Evolutionary conservation across 2,329 filamentous ascomycete genomes (phyloP), one percentile per base, ranked within the genome.

Genomic region (Elsinoe necatrix): DNA sequence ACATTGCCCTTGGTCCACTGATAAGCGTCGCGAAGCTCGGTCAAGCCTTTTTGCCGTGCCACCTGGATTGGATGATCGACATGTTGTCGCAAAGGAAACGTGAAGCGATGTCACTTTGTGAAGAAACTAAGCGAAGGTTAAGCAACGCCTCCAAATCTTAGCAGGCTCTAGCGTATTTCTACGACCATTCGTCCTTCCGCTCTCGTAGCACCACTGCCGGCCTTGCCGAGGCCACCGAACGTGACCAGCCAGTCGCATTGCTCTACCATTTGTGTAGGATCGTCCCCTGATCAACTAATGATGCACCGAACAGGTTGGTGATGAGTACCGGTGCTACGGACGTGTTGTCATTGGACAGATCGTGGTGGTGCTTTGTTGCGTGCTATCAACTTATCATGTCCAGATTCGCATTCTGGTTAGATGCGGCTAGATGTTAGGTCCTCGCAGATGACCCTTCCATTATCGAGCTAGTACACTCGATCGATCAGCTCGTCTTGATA

Each of bases 1-100:
- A 45, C 41, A 45, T 45, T 45, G 41, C 41, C 25, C 41, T 45
- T 45, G 41, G 41, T 23, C 41, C 41, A 45, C 41, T 45, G 41
- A 45, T 45, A 45, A 45, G 41, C 41, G 41, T 45, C 23, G 41
- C 41, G 41, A 45, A 45, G 41, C 41, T 45, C 41, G 41, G 41
- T 45, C 41, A 45, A 45, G 41, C 41, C 18, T 45, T 45, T 12
- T 23, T n/a, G 41, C 41, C 41, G 41, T 20, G 41, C 21, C 41
- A 18, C 20, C 41, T 23, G 25, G 25, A 18, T 23, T 23, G 41
- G 21, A 18, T n/a, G 41, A 45, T 45, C 41, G 41, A 45, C 41
- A 20, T 12, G 20, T 45, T 27, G 41, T 45, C 41, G 41, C 41
- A 45, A 20, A 45, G 34, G 41, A 25, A 45, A 25, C 23, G 41